Evolutionary conservation across 495 filamentous ascomycete species (phyloP), one percentile per base, ranked within the genome.

Genomic region (Lichina pygmaea): DNA sequence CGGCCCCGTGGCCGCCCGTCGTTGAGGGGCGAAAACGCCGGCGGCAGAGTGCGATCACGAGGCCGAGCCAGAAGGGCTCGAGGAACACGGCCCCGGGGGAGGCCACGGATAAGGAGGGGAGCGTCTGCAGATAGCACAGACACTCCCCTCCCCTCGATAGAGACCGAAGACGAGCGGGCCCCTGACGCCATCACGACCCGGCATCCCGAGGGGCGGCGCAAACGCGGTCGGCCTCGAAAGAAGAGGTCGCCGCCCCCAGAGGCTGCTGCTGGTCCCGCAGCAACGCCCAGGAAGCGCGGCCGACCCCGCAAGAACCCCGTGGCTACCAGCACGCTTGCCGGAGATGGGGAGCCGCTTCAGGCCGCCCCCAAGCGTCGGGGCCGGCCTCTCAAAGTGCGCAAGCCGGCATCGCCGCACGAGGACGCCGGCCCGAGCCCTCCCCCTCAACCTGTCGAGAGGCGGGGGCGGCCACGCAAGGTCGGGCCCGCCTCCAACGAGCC

Each of bases 321-420:
- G 24, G 24, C 24, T 4, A 24, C 6, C 36, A 39, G 36, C 36
- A 6, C 11, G 36, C 13, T 15, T 11, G 11, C 11, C 36, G 13
- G 36, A 2, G 13, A 39, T 15, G 36, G 36, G 36, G 3, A 1
- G 10, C 13, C 11, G 30, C 15, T 43, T 11, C 42, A 16, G 12
- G 11, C 42, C 16, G 11, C 42, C 6, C 40, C 46, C 16, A 47
- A 47, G 41, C 13, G 17, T 9, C 40, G 40, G 41, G 41, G 39
- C 36, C 4, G 40, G 24, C 39, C 39, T 7, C 36, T 15, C 31
- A 30, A 43, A 7, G 42, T 43, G n/a, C 39, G 38, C 11, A 41
- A 43, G 24, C 46, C 41, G 4, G 40, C 24, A 38, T 43, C 46
- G 24, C 43, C 38, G 15, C 47, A 42, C 6, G 46, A 47, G 30